These are phyloP conservation scores for Candolleomyces efflorescens DNA, from an alignment of 768 basidiomycete genomes.

Conservation along the genomic window DNA sequence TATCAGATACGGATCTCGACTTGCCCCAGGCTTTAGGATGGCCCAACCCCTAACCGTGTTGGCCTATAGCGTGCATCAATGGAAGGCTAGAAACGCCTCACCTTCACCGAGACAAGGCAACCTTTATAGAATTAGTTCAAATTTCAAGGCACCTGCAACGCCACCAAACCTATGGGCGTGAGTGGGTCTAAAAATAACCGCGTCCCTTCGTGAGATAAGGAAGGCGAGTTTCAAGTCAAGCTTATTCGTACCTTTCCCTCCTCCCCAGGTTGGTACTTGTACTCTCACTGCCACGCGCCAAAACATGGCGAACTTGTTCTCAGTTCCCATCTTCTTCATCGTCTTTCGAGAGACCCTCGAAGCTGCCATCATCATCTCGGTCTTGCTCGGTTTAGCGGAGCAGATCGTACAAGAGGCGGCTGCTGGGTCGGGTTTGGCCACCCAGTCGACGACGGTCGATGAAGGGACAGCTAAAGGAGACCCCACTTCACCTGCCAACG, in stretches of 20 bases:
- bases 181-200: no score
- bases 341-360: constrained; percentile 94
- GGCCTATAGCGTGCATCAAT: no score
- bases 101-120: no score
- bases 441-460: constrained; percentile 11
- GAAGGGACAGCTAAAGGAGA: constrained; percentile 22
- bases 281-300: neutral
- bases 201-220: no score
- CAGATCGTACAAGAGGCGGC: constrained; percentile 50
- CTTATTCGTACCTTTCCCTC: constrained; percentile 4
- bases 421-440: constrained; percentile 11
- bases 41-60: no score
- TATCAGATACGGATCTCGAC: constrained; percentile 14
- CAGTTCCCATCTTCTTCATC: constrained; percentile 93
- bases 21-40: neutral
- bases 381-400: constrained; percentile 87
- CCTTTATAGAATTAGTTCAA: no score
- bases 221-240: no score
- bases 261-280: neutral
- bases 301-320: constrained; percentile 57
- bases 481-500: constrained; percentile 9
- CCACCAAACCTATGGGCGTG: no score
- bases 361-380: constrained; percentile 88
- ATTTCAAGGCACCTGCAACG: no score
- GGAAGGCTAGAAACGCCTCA: no score